A percentile compares a stretch with the other conserved stretches of the same genome.
Evolutionary conservation across 805 yeast species (phyloP).

Genomic region (Jamesozyma lodderae): DNA sequence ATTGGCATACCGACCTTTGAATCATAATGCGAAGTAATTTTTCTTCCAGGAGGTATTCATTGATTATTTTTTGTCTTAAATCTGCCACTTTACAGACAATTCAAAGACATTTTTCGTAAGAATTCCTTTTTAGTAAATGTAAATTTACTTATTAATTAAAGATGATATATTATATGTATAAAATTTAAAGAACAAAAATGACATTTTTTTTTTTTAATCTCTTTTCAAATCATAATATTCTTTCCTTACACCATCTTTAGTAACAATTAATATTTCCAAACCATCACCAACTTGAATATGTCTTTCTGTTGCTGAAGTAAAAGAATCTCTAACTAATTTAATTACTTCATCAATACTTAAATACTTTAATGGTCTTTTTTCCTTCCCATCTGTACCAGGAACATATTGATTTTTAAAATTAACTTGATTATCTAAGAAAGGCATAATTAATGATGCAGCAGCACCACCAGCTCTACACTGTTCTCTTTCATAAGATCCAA

Average conservation of each 20-base stretch:
- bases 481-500: slow-evolving; percentile 94
- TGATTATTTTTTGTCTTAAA: too few relatives aligned
- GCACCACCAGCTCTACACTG: slow-evolving; percentile 98
- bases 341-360: slow-evolving; percentile 78
- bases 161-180: slow-evolving; percentile 2
- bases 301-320: slow-evolving; percentile 93
- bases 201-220: slow-evolving; percentile 59
- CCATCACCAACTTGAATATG: slow-evolving; percentile 98
- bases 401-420: slow-evolving; percentile 87
- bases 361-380: slow-evolving; percentile 51
- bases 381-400: slow-evolving; percentile 64
- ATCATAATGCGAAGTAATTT: too few relatives aligned
- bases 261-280: slow-evolving; percentile 78
- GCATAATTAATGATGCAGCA: slow-evolving; percentile 93
- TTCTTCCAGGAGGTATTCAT: too few relatives aligned
- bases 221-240: slow-evolving; percentile 81
- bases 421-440: slow-evolving; percentile 95
- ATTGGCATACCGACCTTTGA: too few relatives aligned
- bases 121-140: not conserved
- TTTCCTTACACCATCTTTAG: slow-evolving; percentile 83
- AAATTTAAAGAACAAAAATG: not conserved
- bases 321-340: slow-evolving; percentile 84
- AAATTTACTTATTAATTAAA: not conserved
- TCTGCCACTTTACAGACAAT: too few relatives aligned
- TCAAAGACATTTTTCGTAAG: too few relatives aligned